phyloP scores from a whole-genome alignment of 371 early-diverging fungal species.

The Smittium culicis region DNA sequence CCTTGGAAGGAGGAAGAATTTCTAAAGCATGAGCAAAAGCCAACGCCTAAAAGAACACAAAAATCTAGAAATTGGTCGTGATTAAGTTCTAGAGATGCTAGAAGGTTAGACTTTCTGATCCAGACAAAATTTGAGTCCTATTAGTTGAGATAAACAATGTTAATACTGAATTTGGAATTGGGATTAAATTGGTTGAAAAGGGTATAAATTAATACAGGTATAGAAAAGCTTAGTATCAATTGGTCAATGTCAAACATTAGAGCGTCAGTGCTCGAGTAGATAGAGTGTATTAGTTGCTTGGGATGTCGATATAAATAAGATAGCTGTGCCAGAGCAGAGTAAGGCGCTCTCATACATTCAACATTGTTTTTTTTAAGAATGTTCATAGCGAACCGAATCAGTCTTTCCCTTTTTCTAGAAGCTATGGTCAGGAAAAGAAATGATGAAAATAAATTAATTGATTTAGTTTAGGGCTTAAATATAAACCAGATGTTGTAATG shows the following conservation, averaged over 20 bases:
- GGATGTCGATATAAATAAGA: conserved; percentile 59
- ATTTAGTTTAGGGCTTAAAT: no score
- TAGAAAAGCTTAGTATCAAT: conserved; percentile 50
- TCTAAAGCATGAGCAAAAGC: conserved; percentile 59
- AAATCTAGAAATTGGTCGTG: conserved; percentile 67
- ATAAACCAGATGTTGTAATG: no score
- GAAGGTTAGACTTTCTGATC: conserved; percentile 48
- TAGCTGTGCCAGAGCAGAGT: conserved; percentile 69
- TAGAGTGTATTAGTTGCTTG: conserved; percentile 49
- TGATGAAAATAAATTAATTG: no score
- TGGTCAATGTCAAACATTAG: conserved; percentile 68
- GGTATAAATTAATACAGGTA: conserved; percentile 35
- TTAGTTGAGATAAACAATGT: conserved; percentile 11
- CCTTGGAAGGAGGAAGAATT: conserved; percentile 30
- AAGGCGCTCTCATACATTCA: conserved; percentile 71
- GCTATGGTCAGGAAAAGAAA: conserved; percentile 31
- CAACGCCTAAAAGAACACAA: conserved; percentile 67
- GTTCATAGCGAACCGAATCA: conserved; percentile 27
- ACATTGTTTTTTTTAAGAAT: conserved; percentile 45
- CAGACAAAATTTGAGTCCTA: conserved; percentile 48
- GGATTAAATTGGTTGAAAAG: not conserved
- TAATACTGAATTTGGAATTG: not conserved
- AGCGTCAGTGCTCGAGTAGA: conserved; percentile 55
- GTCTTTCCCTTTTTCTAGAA: not conserved
- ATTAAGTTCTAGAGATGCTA: conserved; percentile 45